Evolutionary conservation across 2,329 filamentous ascomycete species (phyloP).

Genomic region (Fusarium multiceps): DNA sequence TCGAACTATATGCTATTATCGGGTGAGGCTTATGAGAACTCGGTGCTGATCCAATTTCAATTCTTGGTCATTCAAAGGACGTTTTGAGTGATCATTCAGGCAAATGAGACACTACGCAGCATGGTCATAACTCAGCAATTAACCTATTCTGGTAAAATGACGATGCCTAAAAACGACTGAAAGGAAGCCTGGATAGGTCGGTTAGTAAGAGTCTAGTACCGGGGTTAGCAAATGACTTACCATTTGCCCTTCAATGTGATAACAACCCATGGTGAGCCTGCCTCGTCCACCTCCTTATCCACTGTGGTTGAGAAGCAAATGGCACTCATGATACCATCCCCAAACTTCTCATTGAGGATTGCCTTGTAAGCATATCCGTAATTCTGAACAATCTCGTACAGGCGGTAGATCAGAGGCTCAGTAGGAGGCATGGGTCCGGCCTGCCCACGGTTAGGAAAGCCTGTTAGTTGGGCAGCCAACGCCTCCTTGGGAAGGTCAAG

Average conservation of each 20-base stretch:
- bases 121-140: background rate
- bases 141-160: background rate
- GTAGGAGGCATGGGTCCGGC: conserved; percentile 57
- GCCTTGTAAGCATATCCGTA: conserved; percentile 98
- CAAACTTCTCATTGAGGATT: conserved; percentile 93
- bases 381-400: conserved; percentile 96
- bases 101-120: background rate
- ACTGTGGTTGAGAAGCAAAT: conserved; percentile 92
- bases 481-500: conserved; percentile 68
- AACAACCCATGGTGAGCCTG: conserved; percentile 83
- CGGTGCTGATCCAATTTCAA: background rate
- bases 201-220: conserved; percentile 1
- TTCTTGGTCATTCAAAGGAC: background rate
- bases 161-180: conserved; percentile 47
- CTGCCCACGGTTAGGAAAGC: conserved; percentile 83
- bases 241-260: conserved; percentile 88
- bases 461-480: conserved; percentile 72
- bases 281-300: conserved; percentile 90
- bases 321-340: conserved; percentile 95
- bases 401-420: conserved; percentile 75
- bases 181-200: conserved; percentile 46
- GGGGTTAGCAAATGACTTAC: conserved; percentile 59
- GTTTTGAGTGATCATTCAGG: background rate
- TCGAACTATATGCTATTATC: background rate
- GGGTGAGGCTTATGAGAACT: background rate